Base-by-base conservation (phyloP, 441 rosid species). In the Euphorbia celastroides region DNA sequence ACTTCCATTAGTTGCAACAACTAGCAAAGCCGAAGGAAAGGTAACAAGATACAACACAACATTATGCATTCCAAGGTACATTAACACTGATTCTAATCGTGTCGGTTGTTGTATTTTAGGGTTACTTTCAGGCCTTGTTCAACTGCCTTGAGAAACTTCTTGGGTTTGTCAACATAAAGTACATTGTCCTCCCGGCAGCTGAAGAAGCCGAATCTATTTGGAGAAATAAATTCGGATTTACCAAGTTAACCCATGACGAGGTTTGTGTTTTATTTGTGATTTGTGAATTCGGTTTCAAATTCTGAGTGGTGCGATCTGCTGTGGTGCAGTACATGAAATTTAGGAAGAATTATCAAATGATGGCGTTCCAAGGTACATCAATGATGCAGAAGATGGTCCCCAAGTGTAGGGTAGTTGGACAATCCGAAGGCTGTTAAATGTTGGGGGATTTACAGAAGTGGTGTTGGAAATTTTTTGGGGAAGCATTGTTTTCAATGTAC, bases 1-100 rank as follows among this genome's bases (percentile, higher is more conserved):
- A 73, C 85, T 93, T 69, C 98, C 98, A 68, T 67, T 90, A 54
- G 98, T 85, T 67, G 98, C 98, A 62, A 93, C 97, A 22, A 80
- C 81, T 69, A 74, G 73, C 67, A 89, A 85, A 25, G 76, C 67
- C 44, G 86, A 87, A 81, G 96, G 96, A 68, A 79, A 81, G 89
- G 98, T 90, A 51, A 50, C 20, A 50, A 17, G 69, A 34, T 34
- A 34, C 38, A 3, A 34, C 38, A 34, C 38, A 34, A 3, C 5
- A 34, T n/a, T n/a, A n/a, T n/a, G n/a, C n/a, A n/a, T n/a, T n/a
- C n/a, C n/a, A n/a, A n/a, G n/a, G n/a, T n/a, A n/a, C n/a, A n/a
- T n/a, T n/a, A n/a, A n/a, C n/a, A n/a, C n/a, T n/a, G n/a, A n/a
- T n/a, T n/a, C n/a, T n/a, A n/a, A n/a, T n/a, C n/a, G n/a, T n/a